Conservation (phyloP, 2,329 filamentous ascomycete genomes). For the Truncatella angustata region DNA sequence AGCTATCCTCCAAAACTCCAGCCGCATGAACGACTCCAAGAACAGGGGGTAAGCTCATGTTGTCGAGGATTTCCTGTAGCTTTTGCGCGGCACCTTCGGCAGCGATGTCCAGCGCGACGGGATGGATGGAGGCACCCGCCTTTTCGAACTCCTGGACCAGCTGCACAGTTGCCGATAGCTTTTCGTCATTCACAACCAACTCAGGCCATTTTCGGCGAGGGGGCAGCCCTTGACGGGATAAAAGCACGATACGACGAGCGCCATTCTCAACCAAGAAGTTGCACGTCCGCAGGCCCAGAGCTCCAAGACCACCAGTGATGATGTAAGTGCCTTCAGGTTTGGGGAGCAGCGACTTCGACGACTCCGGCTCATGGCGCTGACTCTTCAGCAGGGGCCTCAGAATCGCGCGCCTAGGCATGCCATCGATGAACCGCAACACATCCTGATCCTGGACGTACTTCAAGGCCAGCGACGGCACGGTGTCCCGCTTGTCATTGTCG, state of each 20-base stretch:
- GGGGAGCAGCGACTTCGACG: slow-evolving; percentile 16
- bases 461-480: slow-evolving; percentile 32
- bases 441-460: slow-evolving; percentile 36
- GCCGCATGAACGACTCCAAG: slow-evolving; percentile 40
- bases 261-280: slow-evolving; percentile 37
- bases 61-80: slow-evolving; percentile 25
- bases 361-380: not conserved
- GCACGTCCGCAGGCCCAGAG: slow-evolving; percentile 35
- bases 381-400: slow-evolving; percentile 3
- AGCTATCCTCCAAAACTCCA: slow-evolving; percentile 35
- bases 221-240: slow-evolving; percentile 36
- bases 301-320: slow-evolving; percentile 37
- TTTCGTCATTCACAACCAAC: slow-evolving; percentile 2
- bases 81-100: slow-evolving; percentile 17
- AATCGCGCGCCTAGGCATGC: slow-evolving; percentile 29
- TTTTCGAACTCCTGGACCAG: slow-evolving; percentile 30
- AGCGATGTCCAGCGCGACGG: slow-evolving; percentile 34
- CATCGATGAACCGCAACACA: slow-evolving; percentile 37
- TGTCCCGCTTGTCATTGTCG: slow-evolving; percentile 24
- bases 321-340: slow-evolving; percentile 38
- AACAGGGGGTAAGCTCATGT: slow-evolving; percentile 34
- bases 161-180: slow-evolving; percentile 16
- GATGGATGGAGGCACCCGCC: slow-evolving; percentile 27
- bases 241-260: slow-evolving; percentile 37
- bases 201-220: slow-evolving; percentile 28